Conservation (phyloP, 225 moss, liverwort and hornwort genomes). For the Bryoerythrophyllum caledonicum region DNA sequence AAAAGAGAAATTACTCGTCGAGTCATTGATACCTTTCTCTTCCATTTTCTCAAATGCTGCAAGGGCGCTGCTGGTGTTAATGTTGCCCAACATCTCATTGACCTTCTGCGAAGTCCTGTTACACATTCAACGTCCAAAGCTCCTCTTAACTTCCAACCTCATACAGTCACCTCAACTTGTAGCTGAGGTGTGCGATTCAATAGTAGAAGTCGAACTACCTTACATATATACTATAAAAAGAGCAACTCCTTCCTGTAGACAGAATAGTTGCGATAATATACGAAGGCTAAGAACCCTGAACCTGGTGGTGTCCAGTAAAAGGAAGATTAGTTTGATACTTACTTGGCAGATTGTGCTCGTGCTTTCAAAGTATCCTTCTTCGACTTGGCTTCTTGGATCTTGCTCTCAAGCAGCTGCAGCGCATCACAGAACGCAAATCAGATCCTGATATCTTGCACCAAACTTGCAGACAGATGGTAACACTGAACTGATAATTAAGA, state of each 20-base stretch:
- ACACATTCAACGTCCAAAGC: slow-evolving; percentile 26
- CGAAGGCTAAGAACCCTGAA: background rate
- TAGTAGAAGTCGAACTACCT: background rate
- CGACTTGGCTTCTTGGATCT: slow-evolving; percentile 97
- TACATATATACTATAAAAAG: background rate
- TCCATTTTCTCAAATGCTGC: slow-evolving; percentile 99
- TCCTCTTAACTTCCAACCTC: background rate
- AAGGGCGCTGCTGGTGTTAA: slow-evolving; percentile 96
- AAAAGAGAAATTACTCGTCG: background rate
- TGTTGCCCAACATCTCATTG: slow-evolving; percentile 93
- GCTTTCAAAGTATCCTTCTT: slow-evolving; percentile 99
- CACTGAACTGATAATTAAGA: background rate
- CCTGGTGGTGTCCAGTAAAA: background rate
- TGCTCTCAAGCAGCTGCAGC: slow-evolving; percentile 89
- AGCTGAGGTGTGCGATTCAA: background rate
- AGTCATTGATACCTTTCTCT: slow-evolving; percentile 68
- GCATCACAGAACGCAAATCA: slow-evolving; percentile 1
- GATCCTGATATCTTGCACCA: background rate
- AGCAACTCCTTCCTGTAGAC: background rate
- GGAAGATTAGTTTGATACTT: slow-evolving; percentile 17
- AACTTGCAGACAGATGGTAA: background rate
- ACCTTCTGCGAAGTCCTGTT: slow-evolving; percentile 97
- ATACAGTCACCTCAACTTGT: background rate
- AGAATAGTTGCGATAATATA: background rate
- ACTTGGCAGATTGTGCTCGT: slow-evolving; percentile 98